Evolutionary conservation across 805 yeast genomes (phyloP), one percentile per base, ranked within the genome.

Genomic region (Ogataea salicorniae): DNA sequence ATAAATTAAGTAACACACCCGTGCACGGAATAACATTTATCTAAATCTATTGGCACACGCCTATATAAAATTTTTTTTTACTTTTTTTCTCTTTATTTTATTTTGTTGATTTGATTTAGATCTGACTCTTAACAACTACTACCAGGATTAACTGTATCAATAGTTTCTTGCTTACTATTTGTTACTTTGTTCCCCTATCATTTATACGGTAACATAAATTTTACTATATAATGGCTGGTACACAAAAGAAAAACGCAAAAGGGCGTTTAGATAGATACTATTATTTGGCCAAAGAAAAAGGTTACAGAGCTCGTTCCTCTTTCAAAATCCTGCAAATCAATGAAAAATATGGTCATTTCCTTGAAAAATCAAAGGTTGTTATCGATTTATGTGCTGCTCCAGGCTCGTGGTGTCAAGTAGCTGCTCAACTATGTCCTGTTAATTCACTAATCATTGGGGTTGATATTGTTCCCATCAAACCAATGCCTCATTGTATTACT

Each of bases 371-470:
- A 17, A 94, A 89, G 67, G 98, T 94, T 39, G 97, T 94, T 39
- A 87, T 94, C 45, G 99, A 94, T 77, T 75, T 94, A 59, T 94
- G 99, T 83, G 98, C 98, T 46, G 99, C 99, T 11, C 98, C 98
- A 38, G 99, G 99, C 48, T 89, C 97, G 4, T 94, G 99, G 99
- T 94, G 99, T 77, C 99, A 94, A 72, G 98, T 94, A 39, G 99
- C 99, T 0, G 82, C 96, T 1, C 87, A 90, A 51, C 69, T 89
- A 46, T 90, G 98, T 70, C 98, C 99, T 2, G 75, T 90, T 1
- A 89, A 90, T 67, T 88, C 97, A 0, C 76, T 94, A 56, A 94
- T 94, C 61, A 89, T 94, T 46, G 99, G 99, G 68, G 99, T 94
- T n/a, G 99, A 94, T 78, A 84, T 94, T 60, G 98, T 91, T 34